These are phyloP conservation scores for Bretschneidera sinensis DNA, from an alignment of 345 rosid species.

Conservation along the genomic window DNA sequence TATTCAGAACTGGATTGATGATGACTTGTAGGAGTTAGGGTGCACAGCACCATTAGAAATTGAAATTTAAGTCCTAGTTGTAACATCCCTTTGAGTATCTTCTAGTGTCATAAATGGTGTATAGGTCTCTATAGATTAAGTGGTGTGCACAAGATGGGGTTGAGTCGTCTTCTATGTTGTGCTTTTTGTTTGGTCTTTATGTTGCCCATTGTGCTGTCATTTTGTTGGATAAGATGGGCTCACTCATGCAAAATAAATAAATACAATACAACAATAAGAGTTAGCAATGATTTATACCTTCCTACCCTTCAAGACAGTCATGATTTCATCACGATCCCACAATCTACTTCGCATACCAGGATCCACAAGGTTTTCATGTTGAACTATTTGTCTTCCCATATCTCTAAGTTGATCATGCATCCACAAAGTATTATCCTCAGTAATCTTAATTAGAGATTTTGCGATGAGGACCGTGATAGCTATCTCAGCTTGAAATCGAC, in stretches of 20 bases:
- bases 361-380: constrained; percentile 13
- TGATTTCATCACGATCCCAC: constrained; percentile 54
- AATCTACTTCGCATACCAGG: constrained; percentile 55
- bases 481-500: constrained; percentile 45
- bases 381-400: constrained; percentile 68
- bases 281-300: constrained; percentile 30
- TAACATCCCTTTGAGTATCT: too few relatives aligned
- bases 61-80: too few relatives aligned
- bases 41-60: too few relatives aligned
- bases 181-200: too few relatives aligned
- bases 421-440: constrained; percentile 30
- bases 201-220: too few relatives aligned
- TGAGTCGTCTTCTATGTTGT: too few relatives aligned
- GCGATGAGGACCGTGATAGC: constrained; percentile 37
- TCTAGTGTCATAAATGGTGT: too few relatives aligned
- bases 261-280: neutral
- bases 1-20: too few relatives aligned
- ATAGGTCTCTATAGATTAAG: neutral
- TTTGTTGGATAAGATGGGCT: too few relatives aligned
- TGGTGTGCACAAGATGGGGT: too few relatives aligned
- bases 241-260: too few relatives aligned
- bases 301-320: constrained; percentile 26
- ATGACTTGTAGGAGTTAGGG: too few relatives aligned
- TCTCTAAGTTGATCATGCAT: constrained; percentile 79
- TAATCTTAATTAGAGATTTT: constrained; percentile 54